Conservation (phyloP, 257 asterid genomes). For the Solanum ossicruentum region DNA sequence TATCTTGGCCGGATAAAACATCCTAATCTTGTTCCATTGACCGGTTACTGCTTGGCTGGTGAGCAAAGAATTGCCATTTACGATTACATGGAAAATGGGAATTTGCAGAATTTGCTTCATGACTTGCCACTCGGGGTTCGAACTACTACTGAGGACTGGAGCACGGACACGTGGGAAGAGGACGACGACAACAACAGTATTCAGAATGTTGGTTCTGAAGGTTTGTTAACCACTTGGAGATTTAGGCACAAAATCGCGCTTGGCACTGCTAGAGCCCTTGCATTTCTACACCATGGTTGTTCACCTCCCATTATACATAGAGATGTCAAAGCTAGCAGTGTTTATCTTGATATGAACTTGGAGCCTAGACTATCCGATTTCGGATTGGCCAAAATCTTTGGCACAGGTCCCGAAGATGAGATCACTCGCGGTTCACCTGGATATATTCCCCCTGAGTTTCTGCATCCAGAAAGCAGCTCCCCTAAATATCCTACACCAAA, state of each 20-base stretch:
- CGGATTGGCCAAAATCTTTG: constrained; percentile 15
- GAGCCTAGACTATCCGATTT: constrained; percentile 19
- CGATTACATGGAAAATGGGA: constrained; percentile 18
- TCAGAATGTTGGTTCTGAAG: constrained; percentile 14
- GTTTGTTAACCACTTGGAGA: constrained; percentile 15
- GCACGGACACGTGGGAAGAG: constrained; percentile 12
- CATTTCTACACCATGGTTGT: constrained; percentile 23
- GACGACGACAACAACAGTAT: constrained; percentile 1
- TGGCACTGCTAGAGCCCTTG: constrained; percentile 18
- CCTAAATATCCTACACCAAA: constrained; percentile 12
- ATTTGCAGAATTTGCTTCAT: constrained; percentile 14
- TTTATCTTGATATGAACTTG: constrained; percentile 10
- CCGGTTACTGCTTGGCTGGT: constrained; percentile 18
- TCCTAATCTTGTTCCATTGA: constrained; percentile 15
- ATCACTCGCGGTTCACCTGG: constrained; percentile 8
- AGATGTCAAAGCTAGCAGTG: constrained; percentile 15
- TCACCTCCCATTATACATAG: constrained; percentile 22
- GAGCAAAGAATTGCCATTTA: constrained; percentile 19
- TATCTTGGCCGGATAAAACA: constrained; percentile 19
- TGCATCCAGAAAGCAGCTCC: constrained; percentile 5
- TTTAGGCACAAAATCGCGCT: constrained; percentile 16
- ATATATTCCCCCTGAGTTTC: constrained; percentile 16
- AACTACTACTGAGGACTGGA: constrained; percentile 9
- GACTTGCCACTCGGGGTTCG: constrained; percentile 8
- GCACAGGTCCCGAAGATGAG: constrained; percentile 12